Conservation (phyloP, 1,284 basidiomycete species). For the Pseudozyma thailandica region DNA sequence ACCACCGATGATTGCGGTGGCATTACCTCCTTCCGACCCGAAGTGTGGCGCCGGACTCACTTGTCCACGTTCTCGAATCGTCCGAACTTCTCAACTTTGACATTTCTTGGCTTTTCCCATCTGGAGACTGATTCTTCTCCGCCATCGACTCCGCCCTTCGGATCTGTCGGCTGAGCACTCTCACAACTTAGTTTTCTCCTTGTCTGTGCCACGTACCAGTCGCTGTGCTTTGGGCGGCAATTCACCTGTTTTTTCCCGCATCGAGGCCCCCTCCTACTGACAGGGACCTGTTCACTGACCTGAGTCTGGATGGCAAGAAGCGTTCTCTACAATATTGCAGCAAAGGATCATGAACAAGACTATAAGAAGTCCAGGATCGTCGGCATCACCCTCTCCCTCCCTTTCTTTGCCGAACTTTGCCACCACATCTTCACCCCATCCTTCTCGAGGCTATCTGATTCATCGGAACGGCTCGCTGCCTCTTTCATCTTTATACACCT, state of each 20-base stretch:
- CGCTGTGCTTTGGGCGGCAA: no score
- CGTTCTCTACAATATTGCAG: background rate
- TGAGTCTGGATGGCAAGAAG: no score
- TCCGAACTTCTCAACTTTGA: background rate
- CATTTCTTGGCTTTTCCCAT: background rate
- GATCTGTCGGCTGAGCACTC: no score
- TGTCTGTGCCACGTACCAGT: background rate
- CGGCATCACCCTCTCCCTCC: background rate
- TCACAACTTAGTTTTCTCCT: no score
- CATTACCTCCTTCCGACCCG: background rate
- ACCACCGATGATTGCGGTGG: background rate
- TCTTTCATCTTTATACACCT: background rate
- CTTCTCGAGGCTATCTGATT: background rate
- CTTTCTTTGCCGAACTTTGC: slow-evolving; percentile 6
- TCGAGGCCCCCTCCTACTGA: no score
- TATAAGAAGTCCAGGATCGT: background rate
- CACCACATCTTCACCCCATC: background rate
- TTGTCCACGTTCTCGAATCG: slow-evolving; percentile 3
- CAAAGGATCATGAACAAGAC: background rate
- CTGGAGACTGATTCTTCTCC: no score
- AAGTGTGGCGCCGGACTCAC: background rate
- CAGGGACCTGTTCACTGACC: no score
- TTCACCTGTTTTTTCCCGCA: no score
- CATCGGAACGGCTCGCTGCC: background rate
- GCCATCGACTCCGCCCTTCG: no score